phyloP scores from a whole-genome alignment of 257 asterid species.

The Catharanthus roseus region DNA sequence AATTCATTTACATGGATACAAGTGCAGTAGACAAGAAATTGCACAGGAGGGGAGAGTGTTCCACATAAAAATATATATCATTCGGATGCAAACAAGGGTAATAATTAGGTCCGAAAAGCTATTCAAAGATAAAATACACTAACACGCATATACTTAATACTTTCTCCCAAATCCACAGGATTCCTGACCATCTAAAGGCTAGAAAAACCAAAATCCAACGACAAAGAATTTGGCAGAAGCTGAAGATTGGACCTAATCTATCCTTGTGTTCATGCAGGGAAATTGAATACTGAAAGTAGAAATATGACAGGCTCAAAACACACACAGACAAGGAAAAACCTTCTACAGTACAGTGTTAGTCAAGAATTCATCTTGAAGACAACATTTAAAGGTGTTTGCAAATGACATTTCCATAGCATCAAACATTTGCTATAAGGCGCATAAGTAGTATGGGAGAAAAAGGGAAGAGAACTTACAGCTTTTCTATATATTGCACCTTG shows the following conservation, averaged over 20 bases:
- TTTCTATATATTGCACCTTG: conserved; percentile 79
- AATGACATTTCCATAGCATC: neutral
- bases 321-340: neutral
- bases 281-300: neutral
- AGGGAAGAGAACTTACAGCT: conserved; percentile 51
- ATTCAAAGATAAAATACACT: neutral
- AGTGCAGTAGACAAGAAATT: neutral
- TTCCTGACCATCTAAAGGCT: neutral
- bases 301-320: neutral
- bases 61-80: neutral
- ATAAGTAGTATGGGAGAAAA: neutral
- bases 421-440: neutral
- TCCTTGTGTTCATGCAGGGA: neutral
- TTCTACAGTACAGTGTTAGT: neutral
- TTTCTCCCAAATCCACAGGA: neutral
- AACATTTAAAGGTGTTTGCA: neutral
- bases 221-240: neutral
- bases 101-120: neutral
- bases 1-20: neutral
- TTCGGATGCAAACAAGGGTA: neutral
- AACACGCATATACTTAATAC: no score
- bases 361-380: neutral
- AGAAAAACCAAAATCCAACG: neutral
- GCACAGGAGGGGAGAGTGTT: neutral
- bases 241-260: neutral